Conservation (phyloP, 805 yeast species). For the Lachancea waltii region DNA sequence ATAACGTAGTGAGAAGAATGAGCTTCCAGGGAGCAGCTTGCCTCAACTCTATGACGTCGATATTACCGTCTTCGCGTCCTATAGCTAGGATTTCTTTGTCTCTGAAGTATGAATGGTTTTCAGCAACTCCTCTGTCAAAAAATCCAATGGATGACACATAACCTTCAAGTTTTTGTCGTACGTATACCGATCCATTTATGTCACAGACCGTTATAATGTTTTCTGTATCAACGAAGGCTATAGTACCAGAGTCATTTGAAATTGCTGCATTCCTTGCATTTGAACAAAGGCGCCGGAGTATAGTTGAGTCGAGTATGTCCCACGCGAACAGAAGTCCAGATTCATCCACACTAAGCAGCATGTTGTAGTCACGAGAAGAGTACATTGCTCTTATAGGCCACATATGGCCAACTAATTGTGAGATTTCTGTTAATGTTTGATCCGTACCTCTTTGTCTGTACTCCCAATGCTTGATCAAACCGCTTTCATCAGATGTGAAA, state of each 20-base stretch:
- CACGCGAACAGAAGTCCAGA: constrained; percentile 54
- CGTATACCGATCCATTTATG: constrained; percentile 46
- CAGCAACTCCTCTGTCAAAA: constrained; percentile 14
- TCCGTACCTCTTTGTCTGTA: constrained; percentile 13
- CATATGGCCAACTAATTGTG: constrained; percentile 50
- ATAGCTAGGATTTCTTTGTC: constrained; percentile 22
- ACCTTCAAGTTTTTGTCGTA: constrained; percentile 22
- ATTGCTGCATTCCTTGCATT: constrained; percentile 36
- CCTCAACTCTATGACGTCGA: constrained; percentile 30
- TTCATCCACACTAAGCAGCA: constrained; percentile 47
- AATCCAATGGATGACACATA: constrained; percentile 26
- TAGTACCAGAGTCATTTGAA: constrained; percentile 49
- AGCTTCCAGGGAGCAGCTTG: constrained; percentile 25
- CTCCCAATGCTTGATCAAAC: constrained; percentile 55
- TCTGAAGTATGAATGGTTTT: constrained; percentile 36
- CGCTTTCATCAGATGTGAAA: constrained; percentile 44
- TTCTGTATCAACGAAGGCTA: constrained; percentile 33
- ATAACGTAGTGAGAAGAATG: constrained; percentile 18
- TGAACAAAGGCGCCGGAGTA: constrained; percentile 36
- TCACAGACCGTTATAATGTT: constrained; percentile 34
- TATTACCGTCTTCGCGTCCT: constrained; percentile 1
- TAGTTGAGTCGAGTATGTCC: constrained; percentile 52
- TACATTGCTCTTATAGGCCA: constrained; percentile 40
- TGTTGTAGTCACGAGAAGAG: constrained; percentile 46
- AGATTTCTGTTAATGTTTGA: constrained; percentile 30